Base-by-base conservation (phyloP, 768 basidiomycete species). In the Suillus alpinus region DNA sequence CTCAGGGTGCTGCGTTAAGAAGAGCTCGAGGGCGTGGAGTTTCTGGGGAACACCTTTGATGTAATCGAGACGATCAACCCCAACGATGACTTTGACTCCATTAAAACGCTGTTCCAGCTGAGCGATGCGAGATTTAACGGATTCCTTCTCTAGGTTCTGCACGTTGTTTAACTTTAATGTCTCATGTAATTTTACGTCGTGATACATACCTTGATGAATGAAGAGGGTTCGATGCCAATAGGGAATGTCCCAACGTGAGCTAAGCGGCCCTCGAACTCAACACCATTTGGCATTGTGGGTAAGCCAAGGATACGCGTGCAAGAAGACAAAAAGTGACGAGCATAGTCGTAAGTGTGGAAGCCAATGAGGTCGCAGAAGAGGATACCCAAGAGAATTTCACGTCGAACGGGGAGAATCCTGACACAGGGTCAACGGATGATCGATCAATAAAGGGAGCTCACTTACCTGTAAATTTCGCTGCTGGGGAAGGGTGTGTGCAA, bases 21-120 rank as follows among this genome's bases (percentile, higher is more conserved):
- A 99, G 46, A 96, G 85, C 71, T 99, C 97, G 60, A 99, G 84
- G 0, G 93, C 95, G 71, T 98, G 94, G 52, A 99, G 77, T 76
- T 99, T 99, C 74, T 99, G 97, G 1, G 97, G 97, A 37, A 99
- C 94, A 69, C 97, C 97, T 82, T 99, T 99, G 87, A 99, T 98
- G 77, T 99, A 99, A 73, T 99, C 97, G 58, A 99, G 83, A 49
- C 97, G 89, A 74, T 99, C 97, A 31, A 99, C 97, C 56, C 97
- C 97, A 65, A 98, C 94, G 71, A 99, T 97, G 69, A 99, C 89
- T 76, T 98, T 98, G 71, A 94, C 91, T 51, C 92, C 96, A 49
- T 88, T 84, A 75, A 98, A 99, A 52, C 95, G 87, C 62, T 91
- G 87, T 75, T 95, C 90, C 31, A 99, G 83, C 62, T 88, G 84